These are phyloP conservation scores for Hypoxylon intermedium DNA, from an alignment of 495 filamentous ascomycete genomes.

Conservation along the genomic window DNA sequence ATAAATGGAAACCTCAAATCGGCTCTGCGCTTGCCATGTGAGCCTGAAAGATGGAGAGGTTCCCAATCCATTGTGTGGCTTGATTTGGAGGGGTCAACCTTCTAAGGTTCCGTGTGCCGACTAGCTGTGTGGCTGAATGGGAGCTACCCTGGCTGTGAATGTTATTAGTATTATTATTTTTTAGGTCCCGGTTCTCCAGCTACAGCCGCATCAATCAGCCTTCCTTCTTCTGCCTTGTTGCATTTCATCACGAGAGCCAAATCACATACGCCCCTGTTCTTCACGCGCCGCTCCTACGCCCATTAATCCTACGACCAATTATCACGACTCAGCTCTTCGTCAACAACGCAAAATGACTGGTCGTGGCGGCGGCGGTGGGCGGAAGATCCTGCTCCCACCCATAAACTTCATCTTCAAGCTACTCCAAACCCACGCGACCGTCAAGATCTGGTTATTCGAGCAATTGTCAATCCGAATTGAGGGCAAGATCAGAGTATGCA, in stretches of 20 bases:
- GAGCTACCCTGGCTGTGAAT: not conserved
- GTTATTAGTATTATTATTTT: not conserved
- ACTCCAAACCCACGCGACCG: constrained; percentile 78
- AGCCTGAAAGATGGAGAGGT: constrained; percentile 38
- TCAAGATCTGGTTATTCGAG: constrained; percentile 96
- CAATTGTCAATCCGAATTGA: constrained; percentile 92
- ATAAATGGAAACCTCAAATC: constrained; percentile 23
- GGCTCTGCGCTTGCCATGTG: constrained; percentile 40
- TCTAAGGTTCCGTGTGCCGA: not conserved
- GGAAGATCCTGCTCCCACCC: constrained; percentile 91
- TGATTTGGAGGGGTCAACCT: constrained; percentile 29
- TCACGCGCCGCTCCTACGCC: not conserved
- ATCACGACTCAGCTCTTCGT: not conserved
- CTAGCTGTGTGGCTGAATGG: constrained; percentile 1
- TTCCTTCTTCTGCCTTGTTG: constrained; percentile 34
- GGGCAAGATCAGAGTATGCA: constrained; percentile 85
- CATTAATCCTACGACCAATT: constrained; percentile 1
- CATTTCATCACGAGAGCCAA: constrained; percentile 21
- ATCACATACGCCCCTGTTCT: not conserved
- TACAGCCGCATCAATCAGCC: constrained; percentile 29
- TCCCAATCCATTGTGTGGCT: constrained; percentile 36
- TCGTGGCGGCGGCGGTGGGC: constrained; percentile 76
- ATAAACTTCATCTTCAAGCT: constrained; percentile 99
- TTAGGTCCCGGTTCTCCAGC: not conserved
- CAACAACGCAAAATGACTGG: constrained; percentile 70